A percentile compares a stretch with the other conserved stretches of the same genome.
Evolutionary conservation across 1,139 yeast genomes (phyloP).

Genomic region (Hyphopichia burtonii): DNA sequence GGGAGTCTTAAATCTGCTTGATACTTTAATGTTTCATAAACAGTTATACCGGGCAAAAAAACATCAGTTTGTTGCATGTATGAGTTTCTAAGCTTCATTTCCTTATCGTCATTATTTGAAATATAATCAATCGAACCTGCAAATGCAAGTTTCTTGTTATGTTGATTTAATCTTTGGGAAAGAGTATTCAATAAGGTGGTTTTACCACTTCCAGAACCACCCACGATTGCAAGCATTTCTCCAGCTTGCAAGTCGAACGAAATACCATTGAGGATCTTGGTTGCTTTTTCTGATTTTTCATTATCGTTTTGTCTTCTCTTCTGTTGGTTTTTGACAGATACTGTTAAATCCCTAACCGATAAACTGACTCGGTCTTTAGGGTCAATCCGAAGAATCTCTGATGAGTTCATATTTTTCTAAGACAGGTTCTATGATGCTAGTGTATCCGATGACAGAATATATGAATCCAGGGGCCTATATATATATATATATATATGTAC

Average conservation of each 20-base stretch:
- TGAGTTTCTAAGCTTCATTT: slow-evolving; percentile 47
- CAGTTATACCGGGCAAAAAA: slow-evolving; percentile 67
- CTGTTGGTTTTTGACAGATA: slow-evolving; percentile 20
- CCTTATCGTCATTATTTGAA: slow-evolving; percentile 9
- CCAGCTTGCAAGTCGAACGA: slow-evolving; percentile 56
- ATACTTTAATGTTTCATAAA: slow-evolving; percentile 64
- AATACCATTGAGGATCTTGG: slow-evolving; percentile 38
- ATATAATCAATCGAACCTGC: slow-evolving; percentile 27
- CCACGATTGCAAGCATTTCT: slow-evolving; percentile 67
- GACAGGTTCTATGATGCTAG: no score
- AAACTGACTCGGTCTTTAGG: slow-evolving; percentile 27
- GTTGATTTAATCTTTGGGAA: slow-evolving; percentile 55
- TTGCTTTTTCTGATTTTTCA: slow-evolving; percentile 1
- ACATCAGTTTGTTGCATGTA: slow-evolving; percentile 80
- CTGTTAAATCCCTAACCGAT: slow-evolving; percentile 29
- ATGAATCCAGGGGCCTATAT: no score
- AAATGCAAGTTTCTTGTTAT: slow-evolving; percentile 30
- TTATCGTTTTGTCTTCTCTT: not conserved
- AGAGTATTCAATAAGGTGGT: slow-evolving; percentile 75
- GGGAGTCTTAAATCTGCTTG: slow-evolving; percentile 70
- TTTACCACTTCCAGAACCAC: slow-evolving; percentile 87
- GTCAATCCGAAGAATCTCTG: slow-evolving; percentile 10
- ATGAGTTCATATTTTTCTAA: not conserved
- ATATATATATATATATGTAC: not conserved
- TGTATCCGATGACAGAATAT: no score